These are phyloP conservation scores for Boeremia exigua DNA, from an alignment of 2,329 filamentous ascomycete species.

Conservation along the genomic window DNA sequence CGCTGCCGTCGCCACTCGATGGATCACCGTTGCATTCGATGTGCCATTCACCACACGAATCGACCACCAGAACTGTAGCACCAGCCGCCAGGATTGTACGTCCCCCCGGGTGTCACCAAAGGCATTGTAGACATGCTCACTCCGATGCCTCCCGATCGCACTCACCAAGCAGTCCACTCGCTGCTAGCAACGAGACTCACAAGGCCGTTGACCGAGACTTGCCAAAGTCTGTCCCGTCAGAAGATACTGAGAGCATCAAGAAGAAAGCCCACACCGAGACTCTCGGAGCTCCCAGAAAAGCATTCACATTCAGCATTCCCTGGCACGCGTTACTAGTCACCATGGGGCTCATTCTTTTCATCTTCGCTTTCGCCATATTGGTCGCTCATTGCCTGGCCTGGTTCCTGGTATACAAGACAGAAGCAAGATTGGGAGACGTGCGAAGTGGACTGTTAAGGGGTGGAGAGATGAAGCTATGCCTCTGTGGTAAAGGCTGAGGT, in stretches of 20 bases:
- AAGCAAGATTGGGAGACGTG: slow-evolving; percentile 33
- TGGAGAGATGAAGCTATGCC: slow-evolving; percentile 42
- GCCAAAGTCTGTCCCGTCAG: neutral
- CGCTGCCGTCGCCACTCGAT: slow-evolving; percentile 5
- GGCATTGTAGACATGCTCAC: neutral
- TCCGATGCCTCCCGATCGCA: neutral
- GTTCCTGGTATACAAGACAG: slow-evolving; percentile 41
- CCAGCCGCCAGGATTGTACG: neutral
- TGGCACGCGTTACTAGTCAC: slow-evolving; percentile 6
- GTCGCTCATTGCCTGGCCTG: slow-evolving; percentile 35
- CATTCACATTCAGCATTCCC: neutral
- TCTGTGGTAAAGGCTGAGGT: slow-evolving; percentile 25
- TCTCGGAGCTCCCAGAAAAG: neutral
- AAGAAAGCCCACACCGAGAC: neutral
- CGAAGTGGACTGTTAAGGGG: slow-evolving; percentile 30
- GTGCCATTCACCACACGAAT: neutral
- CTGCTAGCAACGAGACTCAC: neutral
- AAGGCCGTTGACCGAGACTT: neutral
- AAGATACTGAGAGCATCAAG: neutral
- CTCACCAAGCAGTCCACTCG: neutral
- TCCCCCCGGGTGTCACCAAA: neutral
- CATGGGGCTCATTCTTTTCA: slow-evolving; percentile 20
- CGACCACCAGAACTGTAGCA: no score
- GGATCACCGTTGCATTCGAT: slow-evolving; percentile 3
- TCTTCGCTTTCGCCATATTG: slow-evolving; percentile 31